Percentiles rank a stretch among this genome's conserved stretches.
Evolutionary conservation across 177 flowering plant genomes (phyloP).

Genomic region (Telopea speciosissima): DNA sequence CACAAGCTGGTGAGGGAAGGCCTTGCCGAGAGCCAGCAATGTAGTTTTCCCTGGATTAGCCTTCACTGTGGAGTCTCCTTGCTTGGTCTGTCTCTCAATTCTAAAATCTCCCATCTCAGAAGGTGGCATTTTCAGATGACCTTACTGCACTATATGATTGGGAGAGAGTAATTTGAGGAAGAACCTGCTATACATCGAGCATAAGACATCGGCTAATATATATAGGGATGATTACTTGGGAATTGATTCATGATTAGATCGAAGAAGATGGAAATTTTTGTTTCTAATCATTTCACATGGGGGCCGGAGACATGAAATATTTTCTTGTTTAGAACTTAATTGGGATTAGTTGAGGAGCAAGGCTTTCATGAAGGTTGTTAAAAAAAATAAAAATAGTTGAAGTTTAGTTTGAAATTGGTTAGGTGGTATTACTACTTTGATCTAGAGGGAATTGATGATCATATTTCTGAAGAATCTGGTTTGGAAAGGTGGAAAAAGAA

Average conservation of each 20-base stretch:
- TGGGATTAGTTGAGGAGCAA: conserved; percentile 19
- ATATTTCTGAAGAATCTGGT: no score
- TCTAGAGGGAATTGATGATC: no score
- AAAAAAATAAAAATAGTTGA: neutral
- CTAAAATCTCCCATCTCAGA: conserved; percentile 25
- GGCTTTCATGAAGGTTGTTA: conserved; percentile 8
- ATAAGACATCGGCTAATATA: neutral
- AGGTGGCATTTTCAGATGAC: neutral
- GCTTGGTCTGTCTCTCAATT: conserved; percentile 13
- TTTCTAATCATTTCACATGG: conserved; percentile 1
- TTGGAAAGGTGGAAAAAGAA: no score
- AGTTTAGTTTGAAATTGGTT: no score
- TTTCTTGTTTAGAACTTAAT: neutral
- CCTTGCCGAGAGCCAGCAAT: conserved; percentile 85
- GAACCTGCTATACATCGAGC: neutral
- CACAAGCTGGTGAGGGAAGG: conserved; percentile 93
- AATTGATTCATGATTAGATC: neutral
- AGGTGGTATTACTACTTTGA: no score
- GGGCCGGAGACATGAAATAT: conserved; percentile 10
- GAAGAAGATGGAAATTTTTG: neutral
- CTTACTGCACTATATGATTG: neutral
- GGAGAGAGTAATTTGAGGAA: neutral
- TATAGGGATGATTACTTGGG: neutral
- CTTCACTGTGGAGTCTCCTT: conserved; percentile 22
- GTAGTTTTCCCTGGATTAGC: conserved; percentile 61